Base-by-base conservation (phyloP, 2,329 filamentous ascomycete species). In the Alternaria sp. region DNA sequence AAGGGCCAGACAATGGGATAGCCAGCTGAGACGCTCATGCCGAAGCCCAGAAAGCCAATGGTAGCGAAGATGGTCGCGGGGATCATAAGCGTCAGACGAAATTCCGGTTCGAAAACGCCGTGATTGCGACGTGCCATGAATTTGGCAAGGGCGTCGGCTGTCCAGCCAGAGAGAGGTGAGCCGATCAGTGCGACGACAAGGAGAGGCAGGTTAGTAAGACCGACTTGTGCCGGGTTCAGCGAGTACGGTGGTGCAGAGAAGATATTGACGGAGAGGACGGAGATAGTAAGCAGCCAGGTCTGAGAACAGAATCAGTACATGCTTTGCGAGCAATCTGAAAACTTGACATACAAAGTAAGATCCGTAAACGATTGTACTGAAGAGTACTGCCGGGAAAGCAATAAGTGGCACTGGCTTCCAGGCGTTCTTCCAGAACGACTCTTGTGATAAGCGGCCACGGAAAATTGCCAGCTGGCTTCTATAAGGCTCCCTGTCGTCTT, bases 81-180 rank as follows among this genome's bases (percentile, higher is more conserved):
- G 5, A 76, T 62, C 74, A 76, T 77, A 34, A 77, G 71, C 2
- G 65, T 66, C 16, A 77, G 72, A 41, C 94, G 88, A 77, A 96
- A 97, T 74, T 97, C 94, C 2, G 94, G 94, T 78, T 97, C 94
- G 74, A 96, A 97, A 58, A 93, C 84, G 46, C 94, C 94, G 4
- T 84, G 84, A 80, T 98, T 97, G 59, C 85, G 82, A 61, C 85
- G 86, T 12, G 93, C 93, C 83, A 97, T 85, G 55, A 82, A 83
- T 58, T 86, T 88, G 36, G 90, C 91, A 51, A 87, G 88, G 74
- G 85, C 88, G 76, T 98, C 94, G 26, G 91, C 87, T 38, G 94
- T 79, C 5, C 88, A 68, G 8, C 93, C 94, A 0, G 92, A 88
- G 11, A 96, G 77, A 12, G 88, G 53, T 64, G 96, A 93, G 7